Evolutionary conservation across 2,329 filamentous ascomycete species (phyloP), one percentile per base, ranked within the genome.

Genomic region (Clathrospora elynae): DNA sequence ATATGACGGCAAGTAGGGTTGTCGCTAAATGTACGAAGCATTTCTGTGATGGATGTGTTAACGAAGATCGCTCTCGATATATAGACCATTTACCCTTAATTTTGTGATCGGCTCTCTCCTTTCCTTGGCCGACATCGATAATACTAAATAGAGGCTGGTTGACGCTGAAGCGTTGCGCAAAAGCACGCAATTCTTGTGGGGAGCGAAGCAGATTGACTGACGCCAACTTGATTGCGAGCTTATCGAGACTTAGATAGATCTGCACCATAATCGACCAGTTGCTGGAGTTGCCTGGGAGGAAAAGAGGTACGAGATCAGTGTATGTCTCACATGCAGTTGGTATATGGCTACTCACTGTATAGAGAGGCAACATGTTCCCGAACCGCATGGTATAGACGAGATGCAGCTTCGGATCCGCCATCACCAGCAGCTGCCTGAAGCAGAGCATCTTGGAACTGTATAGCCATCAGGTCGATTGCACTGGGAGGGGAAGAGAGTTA

Each of bases 61-160:
- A 48, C n/a, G 37, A 6, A 6, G 5, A 19, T 14, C 5, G 7
- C 11, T 20, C n/a, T 0, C 14, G 6, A 11, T n/a, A n/a, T 4
- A 3, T 2, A 31, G 3, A 22, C 16, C n/a, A 24, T 25, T 1
- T 57, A 71, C 71, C 71, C 60, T 68, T 71, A 51, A 76, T 69
- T 47, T 75, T 76, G 57, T 75, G 70, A 47, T 76, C 74, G 29
- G 74, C 74, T 32, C 70, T 62, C 49, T 76, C 75, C 42, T 76
- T 76, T 18, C 73, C 73, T 39, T 63, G 63, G 13, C 74, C 74
- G 20, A 76, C 74, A 51, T 77, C 74, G 40, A 76, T 66, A 62
- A 75, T 71, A 66, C 62, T 73, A 68, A 75, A 75, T 41, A 76
- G 61, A 14, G 72, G 64, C 43, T 75, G 72, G 31, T 73, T 71